A percentile compares a stretch with the other conserved stretches of the same genome.
phyloP scores from a whole-genome alignment of 148 eudicot species.

The Beta vulgaris region DNA sequence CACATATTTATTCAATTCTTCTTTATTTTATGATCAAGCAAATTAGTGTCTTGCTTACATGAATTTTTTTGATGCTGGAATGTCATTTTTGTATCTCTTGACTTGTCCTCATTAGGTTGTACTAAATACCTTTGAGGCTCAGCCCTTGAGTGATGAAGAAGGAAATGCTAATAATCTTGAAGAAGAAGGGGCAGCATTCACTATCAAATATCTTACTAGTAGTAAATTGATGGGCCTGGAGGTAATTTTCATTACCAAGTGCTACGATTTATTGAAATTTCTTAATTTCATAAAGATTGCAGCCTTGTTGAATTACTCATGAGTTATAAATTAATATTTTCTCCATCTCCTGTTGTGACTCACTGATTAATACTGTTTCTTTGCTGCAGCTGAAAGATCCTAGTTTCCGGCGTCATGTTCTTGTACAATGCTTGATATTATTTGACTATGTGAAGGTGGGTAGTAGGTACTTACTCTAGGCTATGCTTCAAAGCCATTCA shows the following conservation, averaged over 20 bases:
- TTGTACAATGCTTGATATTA: constrained; percentile 91
- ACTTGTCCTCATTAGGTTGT: constrained; percentile 53
- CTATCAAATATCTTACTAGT: constrained; percentile 95
- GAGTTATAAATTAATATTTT: not conserved
- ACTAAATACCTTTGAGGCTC: constrained; percentile 89
- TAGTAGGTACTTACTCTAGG: not conserved
- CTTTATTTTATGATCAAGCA: not conserved
- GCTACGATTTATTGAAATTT: not conserved
- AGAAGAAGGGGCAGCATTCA: constrained; percentile 88
- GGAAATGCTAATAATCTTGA: constrained; percentile 82
- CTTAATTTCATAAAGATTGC: not conserved
- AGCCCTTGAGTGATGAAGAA: constrained; percentile 96
- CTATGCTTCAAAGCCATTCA: not conserved
- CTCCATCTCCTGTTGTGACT: constrained; percentile 7
- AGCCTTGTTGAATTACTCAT: not conserved
- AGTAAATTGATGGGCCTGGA: constrained; percentile 98
- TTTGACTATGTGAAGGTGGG: constrained; percentile 89
- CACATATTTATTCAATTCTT: not conserved
- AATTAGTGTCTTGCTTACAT: not conserved
- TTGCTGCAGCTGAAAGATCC: constrained; percentile 86
- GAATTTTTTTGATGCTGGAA: not conserved
- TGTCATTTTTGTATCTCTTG: constrained; percentile 4
- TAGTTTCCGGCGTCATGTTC: constrained; percentile 93
- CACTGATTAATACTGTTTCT: constrained; percentile 8
- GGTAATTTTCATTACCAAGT: constrained; percentile 41